Percentiles rank a stretch among this genome's conserved stretches.
phyloP scores from a whole-genome alignment of 2,329 filamentous ascomycete species.

The Aureobasidium uvarum region DNA sequence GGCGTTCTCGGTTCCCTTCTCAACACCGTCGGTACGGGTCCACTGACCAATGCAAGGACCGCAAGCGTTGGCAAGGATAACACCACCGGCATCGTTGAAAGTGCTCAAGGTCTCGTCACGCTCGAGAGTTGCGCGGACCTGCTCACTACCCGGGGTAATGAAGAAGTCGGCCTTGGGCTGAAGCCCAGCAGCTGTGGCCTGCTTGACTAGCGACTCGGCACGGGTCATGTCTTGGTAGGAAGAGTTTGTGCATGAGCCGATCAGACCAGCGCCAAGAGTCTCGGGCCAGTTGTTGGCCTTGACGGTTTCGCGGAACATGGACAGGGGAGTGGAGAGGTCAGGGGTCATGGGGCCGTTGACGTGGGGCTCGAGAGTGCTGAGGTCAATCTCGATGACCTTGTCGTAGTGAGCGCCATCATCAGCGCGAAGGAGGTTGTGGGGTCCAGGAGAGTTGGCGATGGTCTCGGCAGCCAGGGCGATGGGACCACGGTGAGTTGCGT shows the following conservation, averaged over 20 bases:
- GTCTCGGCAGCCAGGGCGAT: constrained; percentile 67
- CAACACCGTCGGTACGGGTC: constrained; percentile 82
- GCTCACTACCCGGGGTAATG: constrained; percentile 93
- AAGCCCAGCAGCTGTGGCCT: constrained; percentile 83
- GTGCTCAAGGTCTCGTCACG: constrained; percentile 83
- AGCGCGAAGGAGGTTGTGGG: constrained; percentile 68
- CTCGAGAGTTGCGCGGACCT: constrained; percentile 91
- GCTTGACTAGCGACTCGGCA: constrained; percentile 87
- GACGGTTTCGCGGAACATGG: constrained; percentile 81
- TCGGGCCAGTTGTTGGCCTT: constrained; percentile 85
- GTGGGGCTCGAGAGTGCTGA: constrained; percentile 86
- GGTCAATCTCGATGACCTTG: constrained; percentile 83
- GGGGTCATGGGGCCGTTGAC: constrained; percentile 98
- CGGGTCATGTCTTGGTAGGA: constrained; percentile 99
- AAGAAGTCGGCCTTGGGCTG: constrained; percentile 90
- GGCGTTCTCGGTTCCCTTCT: constrained; percentile 84
- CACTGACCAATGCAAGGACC: constrained; percentile 88
- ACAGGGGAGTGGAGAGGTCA: constrained; percentile 89
- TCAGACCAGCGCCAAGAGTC: constrained; percentile 86
- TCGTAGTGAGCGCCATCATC: constrained; percentile 86
- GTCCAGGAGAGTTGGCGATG: constrained; percentile 56
- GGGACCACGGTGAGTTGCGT: constrained; percentile 72
- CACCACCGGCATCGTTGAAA: constrained; percentile 81
- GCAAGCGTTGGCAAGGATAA: constrained; percentile 91
- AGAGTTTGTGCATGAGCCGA: constrained; percentile 98